Evolutionary conservation across 106 monocot species (phyloP), one percentile per base, ranked within the genome.

Genomic region (Phalaenopsis aphrodite): DNA sequence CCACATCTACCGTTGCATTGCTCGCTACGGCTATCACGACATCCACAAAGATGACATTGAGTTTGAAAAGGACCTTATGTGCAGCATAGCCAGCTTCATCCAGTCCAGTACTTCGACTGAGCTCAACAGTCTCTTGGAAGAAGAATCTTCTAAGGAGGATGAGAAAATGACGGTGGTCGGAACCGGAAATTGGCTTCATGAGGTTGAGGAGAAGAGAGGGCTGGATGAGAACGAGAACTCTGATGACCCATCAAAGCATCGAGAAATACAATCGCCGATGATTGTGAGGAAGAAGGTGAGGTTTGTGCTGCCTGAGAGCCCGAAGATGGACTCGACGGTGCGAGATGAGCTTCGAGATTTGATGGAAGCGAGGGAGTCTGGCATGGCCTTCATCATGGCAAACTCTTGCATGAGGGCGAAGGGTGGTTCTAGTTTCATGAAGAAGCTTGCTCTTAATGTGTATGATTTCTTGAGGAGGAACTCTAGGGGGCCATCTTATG

Each of bases 71-170:
- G 98, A 99, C 73, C 87, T 99, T 0, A 81, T 94, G 1, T 99
- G 91, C 80, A 95, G 98, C 89, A 88, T 99, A 9, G 98, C 94
- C 0, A 89, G 89, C 73, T 95, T 95, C 87, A 99, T 99, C 55
- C 88, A 82, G 5, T 90, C 91, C 0, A 89, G 78, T 49, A 65
- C 78, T 30, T 16, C 23, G 7, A 80, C 86, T 3, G 81, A 84
- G 58, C 39, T 78, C 36, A 87, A 83, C 49, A 78, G 81, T 16
- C 21, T 18, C 5, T 15, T 37, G 0, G 87, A 87, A 18, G 87
- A 87, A 18, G 94, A 91, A 56, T 45, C 64, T 4, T 87, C 83
- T 5, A 87, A 87, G 14, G 85, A 88, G 7, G 79, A 79, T 19
- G 93, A 88, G 79, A 88, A 56, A 52, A 91, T 99, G 91, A 23